Evolutionary conservation across 2,329 filamentous ascomycete genomes (phyloP).

Genomic region (Xylariomycetidae sp.): DNA sequence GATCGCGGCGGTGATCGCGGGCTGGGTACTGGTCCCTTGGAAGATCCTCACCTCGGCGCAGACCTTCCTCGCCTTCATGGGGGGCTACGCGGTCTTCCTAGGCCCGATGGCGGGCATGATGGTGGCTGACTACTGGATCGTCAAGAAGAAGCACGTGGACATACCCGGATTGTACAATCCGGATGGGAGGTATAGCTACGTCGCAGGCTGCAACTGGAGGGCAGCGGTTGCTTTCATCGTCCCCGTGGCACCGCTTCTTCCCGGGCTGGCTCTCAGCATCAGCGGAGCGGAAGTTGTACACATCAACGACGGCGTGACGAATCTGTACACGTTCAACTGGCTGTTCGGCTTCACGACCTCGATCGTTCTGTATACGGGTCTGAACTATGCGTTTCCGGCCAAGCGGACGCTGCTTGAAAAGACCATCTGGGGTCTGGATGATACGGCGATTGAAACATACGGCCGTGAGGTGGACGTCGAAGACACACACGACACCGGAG

Average conservation of each 20-base stretch:
- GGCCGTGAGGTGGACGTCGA: slow-evolving; percentile 12
- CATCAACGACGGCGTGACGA: slow-evolving; percentile 39
- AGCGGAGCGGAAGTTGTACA: slow-evolving; percentile 23
- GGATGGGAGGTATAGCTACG: slow-evolving; percentile 39
- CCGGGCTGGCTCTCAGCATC: slow-evolving; percentile 45
- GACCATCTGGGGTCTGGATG: slow-evolving; percentile 33
- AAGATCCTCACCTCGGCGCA: slow-evolving; percentile 57
- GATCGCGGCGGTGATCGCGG: slow-evolving; percentile 46
- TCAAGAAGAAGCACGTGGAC: slow-evolving; percentile 49
- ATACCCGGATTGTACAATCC: slow-evolving; percentile 31
- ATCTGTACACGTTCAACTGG: slow-evolving; percentile 64
- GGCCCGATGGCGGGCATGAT: slow-evolving; percentile 60
- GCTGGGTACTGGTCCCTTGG: slow-evolving; percentile 61
- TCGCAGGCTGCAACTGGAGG: slow-evolving; percentile 52
- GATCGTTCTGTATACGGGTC: slow-evolving; percentile 48
- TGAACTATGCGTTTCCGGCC: slow-evolving; percentile 46
- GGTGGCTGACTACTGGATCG: slow-evolving; percentile 55
- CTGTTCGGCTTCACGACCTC: slow-evolving; percentile 56
- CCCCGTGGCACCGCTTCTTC: slow-evolving; percentile 51
- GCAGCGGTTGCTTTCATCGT: slow-evolving; percentile 54
- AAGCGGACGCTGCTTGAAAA: slow-evolving; percentile 41
- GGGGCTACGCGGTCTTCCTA: slow-evolving; percentile 55
- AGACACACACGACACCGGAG: slow-evolving; percentile 1
- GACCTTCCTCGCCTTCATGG: slow-evolving; percentile 62
- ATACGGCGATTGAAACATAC: slow-evolving; percentile 18